Conservation (phyloP, 176 grass and related monocot species). For the Paspalum vaginatum region DNA sequence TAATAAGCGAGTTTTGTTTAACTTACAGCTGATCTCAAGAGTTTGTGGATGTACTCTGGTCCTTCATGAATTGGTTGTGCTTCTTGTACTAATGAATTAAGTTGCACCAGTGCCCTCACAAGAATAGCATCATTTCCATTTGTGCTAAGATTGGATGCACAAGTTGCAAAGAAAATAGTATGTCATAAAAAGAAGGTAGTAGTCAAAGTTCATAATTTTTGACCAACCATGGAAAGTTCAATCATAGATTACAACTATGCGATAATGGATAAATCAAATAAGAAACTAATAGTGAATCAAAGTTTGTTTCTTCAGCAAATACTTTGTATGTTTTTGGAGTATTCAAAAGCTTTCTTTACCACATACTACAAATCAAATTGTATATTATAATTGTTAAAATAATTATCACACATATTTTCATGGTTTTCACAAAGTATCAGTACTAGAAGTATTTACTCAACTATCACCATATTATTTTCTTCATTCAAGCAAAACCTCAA, state of each 20-base stretch:
- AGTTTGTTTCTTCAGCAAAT: no score
- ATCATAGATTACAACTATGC: no score
- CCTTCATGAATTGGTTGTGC: neutral
- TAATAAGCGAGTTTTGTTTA: neutral
- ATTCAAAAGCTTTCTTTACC: no score
- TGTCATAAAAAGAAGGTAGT: neutral
- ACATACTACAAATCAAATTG: neutral
- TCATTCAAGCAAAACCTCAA: neutral
- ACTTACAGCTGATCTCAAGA: conserved; percentile 55
- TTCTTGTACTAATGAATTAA: conserved; percentile 49
- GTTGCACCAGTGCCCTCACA: conserved; percentile 37
- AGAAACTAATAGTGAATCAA: no score
- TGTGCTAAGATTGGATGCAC: conserved; percentile 23
- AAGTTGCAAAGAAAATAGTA: neutral
- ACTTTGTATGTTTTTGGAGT: no score
- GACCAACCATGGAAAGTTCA: no score
- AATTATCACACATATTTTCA: neutral
- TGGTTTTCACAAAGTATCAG: neutral
- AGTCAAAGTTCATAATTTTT: no score
- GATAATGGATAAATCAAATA: no score
- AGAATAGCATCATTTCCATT: conserved; percentile 41
- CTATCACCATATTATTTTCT: no score
- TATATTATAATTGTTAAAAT: neutral
- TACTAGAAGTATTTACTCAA: neutral
- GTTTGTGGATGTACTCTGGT: conserved; percentile 20